Conservation (phyloP, 2,329 filamentous ascomycete species). For the Lasiodiplodia hormozganensis region DNA sequence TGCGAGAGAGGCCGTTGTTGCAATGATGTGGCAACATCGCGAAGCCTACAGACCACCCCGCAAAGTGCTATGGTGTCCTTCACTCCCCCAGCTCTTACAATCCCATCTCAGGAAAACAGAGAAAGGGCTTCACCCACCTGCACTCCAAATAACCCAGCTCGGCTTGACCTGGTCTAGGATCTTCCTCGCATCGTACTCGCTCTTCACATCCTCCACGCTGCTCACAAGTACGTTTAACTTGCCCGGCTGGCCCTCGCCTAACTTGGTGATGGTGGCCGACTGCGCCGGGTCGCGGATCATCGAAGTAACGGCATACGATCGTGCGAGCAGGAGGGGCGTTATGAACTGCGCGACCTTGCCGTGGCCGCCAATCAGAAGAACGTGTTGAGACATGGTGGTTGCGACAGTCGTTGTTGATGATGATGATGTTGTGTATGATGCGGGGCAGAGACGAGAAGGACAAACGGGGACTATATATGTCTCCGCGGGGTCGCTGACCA, state of each 20-base stretch:
- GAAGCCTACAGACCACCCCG: neutral
- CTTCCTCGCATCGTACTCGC: conserved; percentile 64
- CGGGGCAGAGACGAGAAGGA: neutral
- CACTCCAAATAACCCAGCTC: conserved; percentile 73
- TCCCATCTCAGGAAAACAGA: neutral
- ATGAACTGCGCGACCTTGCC: conserved; percentile 78
- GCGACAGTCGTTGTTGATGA: neutral
- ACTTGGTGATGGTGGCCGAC: conserved; percentile 66
- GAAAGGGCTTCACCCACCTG: conserved; percentile 56
- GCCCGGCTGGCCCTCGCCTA: conserved; percentile 65
- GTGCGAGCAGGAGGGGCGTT: conserved; percentile 76
- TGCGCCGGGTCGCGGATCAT: conserved; percentile 78
- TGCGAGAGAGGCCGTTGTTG: neutral
- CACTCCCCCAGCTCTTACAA: neutral
- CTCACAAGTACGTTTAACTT: conserved; percentile 73
- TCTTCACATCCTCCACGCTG: conserved; percentile 75
- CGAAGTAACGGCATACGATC: conserved; percentile 79
- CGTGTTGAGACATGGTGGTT: conserved; percentile 41
- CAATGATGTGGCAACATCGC: neutral
- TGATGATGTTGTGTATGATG: neutral
- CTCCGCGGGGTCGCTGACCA: neutral
- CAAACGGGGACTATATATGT: neutral
- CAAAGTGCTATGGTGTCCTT: neutral
- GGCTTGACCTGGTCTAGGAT: conserved; percentile 68
- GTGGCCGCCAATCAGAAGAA: conserved; percentile 81